phyloP scores from a whole-genome alignment of 1,284 basidiomycete species.

The Trichosporon asahii region DNA sequence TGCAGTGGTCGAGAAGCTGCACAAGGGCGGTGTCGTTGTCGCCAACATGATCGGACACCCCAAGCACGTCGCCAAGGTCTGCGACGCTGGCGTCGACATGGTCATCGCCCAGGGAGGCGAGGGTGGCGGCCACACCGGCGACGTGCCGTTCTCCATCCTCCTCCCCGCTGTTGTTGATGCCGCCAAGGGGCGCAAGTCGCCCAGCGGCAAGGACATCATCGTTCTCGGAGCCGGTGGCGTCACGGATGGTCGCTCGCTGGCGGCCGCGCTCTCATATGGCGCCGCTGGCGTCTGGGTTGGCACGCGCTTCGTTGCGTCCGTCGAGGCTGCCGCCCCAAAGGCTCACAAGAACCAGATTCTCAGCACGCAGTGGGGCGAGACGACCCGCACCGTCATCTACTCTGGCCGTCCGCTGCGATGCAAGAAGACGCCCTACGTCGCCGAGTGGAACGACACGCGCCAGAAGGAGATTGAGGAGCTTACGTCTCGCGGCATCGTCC shows the following conservation, averaged over 20 bases:
- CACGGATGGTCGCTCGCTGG: slow-evolving; percentile 77
- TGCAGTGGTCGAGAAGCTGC: slow-evolving; percentile 70
- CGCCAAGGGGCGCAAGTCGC: slow-evolving; percentile 66
- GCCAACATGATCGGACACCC: slow-evolving; percentile 86
- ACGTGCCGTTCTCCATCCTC: slow-evolving; percentile 41
- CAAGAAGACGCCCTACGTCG: slow-evolving; percentile 71
- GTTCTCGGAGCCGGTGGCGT: slow-evolving; percentile 83
- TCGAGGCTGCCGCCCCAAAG: slow-evolving; percentile 67
- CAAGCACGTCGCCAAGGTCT: slow-evolving; percentile 76
- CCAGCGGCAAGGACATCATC: slow-evolving; percentile 71
- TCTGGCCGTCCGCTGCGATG: slow-evolving; percentile 83
- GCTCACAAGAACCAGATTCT: slow-evolving; percentile 69
- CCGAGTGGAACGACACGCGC: slow-evolving; percentile 59
- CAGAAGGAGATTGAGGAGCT: slow-evolving; percentile 58
- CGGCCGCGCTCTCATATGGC: slow-evolving; percentile 77
- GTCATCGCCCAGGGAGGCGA: slow-evolving; percentile 86
- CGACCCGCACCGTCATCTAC: slow-evolving; percentile 76
- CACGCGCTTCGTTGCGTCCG: slow-evolving; percentile 77
- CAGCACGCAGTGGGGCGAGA: slow-evolving; percentile 42
- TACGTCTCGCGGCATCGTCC: slow-evolving; percentile 71
- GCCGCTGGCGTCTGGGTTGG: slow-evolving; percentile 86
- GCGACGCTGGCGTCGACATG: slow-evolving; percentile 74
- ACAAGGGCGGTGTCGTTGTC: slow-evolving; percentile 72
- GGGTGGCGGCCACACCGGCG: slow-evolving; percentile 65
- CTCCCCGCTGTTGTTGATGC: slow-evolving; percentile 72